A percentile compares a stretch with the other conserved stretches of the same genome.
phyloP scores from a whole-genome alignment of 108 stramenopile species.

The Pseudonitzschia delicatissima region DNA sequence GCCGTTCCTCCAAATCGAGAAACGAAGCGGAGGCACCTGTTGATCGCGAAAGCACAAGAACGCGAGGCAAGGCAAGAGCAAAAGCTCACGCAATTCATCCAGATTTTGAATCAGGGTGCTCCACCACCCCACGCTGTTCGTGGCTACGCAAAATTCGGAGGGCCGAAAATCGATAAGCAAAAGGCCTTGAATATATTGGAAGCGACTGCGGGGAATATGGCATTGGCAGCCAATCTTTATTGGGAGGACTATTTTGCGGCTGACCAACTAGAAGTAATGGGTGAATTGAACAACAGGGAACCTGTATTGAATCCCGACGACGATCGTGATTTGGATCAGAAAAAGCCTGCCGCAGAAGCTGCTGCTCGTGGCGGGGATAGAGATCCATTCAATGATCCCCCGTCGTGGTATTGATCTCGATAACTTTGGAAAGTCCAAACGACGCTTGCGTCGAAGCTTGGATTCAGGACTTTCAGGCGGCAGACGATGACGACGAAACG shows the following conservation, averaged over 20 bases:
- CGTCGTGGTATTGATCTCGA: too few relatives aligned
- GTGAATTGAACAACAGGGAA: neutral
- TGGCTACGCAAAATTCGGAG: neutral
- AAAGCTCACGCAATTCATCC: neutral
- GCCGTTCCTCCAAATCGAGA: too few relatives aligned
- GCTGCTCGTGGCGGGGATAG: too few relatives aligned
- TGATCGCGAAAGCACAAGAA: neutral
- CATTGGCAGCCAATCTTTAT: conserved; percentile 65
- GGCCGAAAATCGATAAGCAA: conserved; percentile 23
- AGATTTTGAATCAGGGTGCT: conserved; percentile 6
- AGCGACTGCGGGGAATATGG: conserved; percentile 62
- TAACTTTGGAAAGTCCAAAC: too few relatives aligned
- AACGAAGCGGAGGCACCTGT: neutral
- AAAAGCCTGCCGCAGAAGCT: neutral
- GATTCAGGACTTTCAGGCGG: conserved; percentile 9
- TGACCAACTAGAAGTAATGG: neutral
- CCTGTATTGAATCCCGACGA: neutral
- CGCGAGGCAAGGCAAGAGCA: neutral
- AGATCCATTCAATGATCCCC: too few relatives aligned
- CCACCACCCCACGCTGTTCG: neutral
- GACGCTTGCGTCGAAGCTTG: conserved; percentile 7
- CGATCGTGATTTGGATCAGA: neutral
- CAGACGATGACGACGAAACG: conserved; percentile 7
- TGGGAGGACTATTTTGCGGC: conserved; percentile 74
- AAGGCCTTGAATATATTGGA: conserved; percentile 54